Base-by-base conservation (phyloP, 176 grass and related monocot genomes). In the Ampelocalamus luodianensis region DNA sequence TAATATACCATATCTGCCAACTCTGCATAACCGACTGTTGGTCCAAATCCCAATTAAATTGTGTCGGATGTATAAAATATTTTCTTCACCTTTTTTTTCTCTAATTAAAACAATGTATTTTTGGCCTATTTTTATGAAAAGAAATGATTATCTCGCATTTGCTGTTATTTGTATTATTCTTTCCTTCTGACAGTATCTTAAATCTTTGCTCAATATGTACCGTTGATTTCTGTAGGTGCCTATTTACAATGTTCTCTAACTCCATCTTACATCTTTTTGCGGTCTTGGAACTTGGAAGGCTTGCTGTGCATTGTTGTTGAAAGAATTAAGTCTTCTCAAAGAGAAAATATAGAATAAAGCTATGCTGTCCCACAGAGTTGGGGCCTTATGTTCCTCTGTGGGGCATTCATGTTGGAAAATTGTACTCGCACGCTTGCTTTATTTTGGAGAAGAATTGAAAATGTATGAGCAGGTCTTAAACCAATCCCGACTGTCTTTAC, bases 1-100 rank as follows among this genome's bases (percentile, higher is more conserved):
- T 79, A 45, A 67, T 63, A 73, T 87, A 83, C 46, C 45, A 74
- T 85, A 89, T 77, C 53, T 81, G 49, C 68, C 70, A 77, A 81
- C 78, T 44, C 63, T 50, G 55, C 42, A 43, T 71, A 53, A 4
- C 32, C 10, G 46, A 70, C 32, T 44, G 51, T 53, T 76, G 59
- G n/a, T 76, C 42, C 53, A 81, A 54, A 87, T 76, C 3, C 9
- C 12, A 85, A 36, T 44, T 68, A 49, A 48, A 48, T 37, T 84
- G 14, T 66, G 49, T 80, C 67, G 34, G 46, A 78, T 69, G 36
- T 54, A n/a, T 74, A 81, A 14, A 61, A 24, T 77, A 37, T 18
- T 45, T 81, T 76, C n/a, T 73, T 74, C 10, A 26, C 13, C n/a
- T 14, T 29, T 18, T 68, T 17, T 20, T 27, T 1, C 1, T 27